A percentile compares a stretch with the other conserved stretches of the same genome.
Evolutionary conservation across 2,329 filamentous ascomycete genomes (phyloP).

Genomic region (Trichoderma semiorbis): DNA sequence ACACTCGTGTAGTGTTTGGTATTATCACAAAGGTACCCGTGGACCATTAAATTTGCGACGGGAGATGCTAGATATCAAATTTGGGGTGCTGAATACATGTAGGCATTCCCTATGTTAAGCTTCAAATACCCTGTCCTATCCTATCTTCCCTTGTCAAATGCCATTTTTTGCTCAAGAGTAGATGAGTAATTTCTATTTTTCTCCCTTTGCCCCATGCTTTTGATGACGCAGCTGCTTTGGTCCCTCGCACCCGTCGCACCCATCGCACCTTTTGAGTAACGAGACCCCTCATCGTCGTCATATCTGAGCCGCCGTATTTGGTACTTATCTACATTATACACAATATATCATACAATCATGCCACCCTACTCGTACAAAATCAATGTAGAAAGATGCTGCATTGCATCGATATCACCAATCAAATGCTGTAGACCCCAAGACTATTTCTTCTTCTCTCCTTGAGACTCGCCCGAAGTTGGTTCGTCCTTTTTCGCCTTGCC

Average conservation of each 20-base stretch:
- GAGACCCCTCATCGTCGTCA: not conserved
- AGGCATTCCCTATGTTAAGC: not conserved
- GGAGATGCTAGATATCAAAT: too few relatives aligned
- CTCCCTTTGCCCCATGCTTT: not conserved
- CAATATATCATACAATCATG: not conserved
- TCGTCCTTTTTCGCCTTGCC: constrained; percentile 27
- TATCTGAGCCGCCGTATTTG: not conserved
- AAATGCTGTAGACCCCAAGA: not conserved
- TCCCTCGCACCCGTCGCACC: not conserved
- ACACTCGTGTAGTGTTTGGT: too few relatives aligned
- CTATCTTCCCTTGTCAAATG: not conserved
- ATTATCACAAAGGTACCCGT: too few relatives aligned
- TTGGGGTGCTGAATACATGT: not conserved
- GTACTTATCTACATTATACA: too few relatives aligned
- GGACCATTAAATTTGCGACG: too few relatives aligned
- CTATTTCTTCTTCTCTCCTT: constrained; percentile 23
- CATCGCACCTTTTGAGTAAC: not conserved
- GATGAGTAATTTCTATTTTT: not conserved
- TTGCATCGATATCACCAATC: not conserved
- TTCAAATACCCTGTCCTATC: not conserved
- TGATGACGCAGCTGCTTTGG: not conserved
- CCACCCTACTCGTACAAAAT: not conserved
- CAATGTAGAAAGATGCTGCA: not conserved
- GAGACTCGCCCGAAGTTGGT: not conserved
- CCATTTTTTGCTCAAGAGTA: not conserved